phyloP scores from a whole-genome alignment of 768 basidiomycete genomes.

The Boletellus emodensis region DNA sequence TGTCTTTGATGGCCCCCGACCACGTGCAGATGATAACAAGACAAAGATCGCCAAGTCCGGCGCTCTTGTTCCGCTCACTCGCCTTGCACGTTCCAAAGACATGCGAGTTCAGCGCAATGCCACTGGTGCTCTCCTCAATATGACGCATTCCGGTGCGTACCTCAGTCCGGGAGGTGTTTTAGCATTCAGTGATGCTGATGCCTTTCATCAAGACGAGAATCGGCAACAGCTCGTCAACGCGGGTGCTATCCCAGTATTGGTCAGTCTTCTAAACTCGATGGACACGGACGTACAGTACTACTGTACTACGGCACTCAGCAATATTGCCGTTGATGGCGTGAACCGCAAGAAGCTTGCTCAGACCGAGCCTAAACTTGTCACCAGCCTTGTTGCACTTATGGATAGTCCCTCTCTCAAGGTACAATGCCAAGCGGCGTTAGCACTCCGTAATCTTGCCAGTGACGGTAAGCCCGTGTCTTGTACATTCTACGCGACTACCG shows the following conservation, averaged over 20 bases:
- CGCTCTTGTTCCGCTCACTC: conserved; percentile 93
- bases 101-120: conserved; percentile 99
- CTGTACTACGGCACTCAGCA: conserved; percentile 96
- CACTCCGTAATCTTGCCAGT: conserved; percentile 92
- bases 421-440: conserved; percentile 96
- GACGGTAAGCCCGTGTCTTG: conserved; percentile 57
- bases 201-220: conserved; percentile 76
- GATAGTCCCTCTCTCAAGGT: conserved; percentile 97
- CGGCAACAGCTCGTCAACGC: conserved; percentile 97
- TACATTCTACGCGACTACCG: conserved; percentile 17
- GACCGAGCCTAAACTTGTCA: conserved; percentile 90
- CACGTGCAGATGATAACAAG: conserved; percentile 89
- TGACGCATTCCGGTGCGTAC: conserved; percentile 92
- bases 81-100: conserved; percentile 95
- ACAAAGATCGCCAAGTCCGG: conserved; percentile 99
- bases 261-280: conserved; percentile 87
- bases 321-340: conserved; percentile 94
- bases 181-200: conserved; percentile 3
- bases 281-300: conserved; percentile 99
- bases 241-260: conserved; percentile 95
- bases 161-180: neutral
- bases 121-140: conserved; percentile 95
- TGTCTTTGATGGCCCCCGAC: conserved; percentile 5
- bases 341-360: conserved; percentile 95
- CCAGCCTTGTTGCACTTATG: conserved; percentile 93